Evolutionary conservation across 2,329 filamentous ascomycete species (phyloP).

Genomic region (Fusarium marasasianum): DNA sequence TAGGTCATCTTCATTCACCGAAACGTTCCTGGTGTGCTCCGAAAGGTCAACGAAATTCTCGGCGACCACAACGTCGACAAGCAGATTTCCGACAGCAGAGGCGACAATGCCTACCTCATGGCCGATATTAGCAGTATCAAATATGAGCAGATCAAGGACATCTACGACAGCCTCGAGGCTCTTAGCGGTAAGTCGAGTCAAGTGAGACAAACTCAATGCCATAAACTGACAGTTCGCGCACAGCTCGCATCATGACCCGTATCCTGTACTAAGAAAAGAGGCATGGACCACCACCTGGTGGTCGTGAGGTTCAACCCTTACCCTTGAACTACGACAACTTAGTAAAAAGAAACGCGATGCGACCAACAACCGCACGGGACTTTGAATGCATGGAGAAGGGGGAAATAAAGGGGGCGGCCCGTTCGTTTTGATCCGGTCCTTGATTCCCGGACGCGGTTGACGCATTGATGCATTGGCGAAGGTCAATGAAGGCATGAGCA

Average conservation of each 20-base stretch:
- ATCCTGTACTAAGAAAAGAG: conserved; percentile 54
- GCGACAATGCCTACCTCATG: conserved; percentile 96
- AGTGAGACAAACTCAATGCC: not conserved
- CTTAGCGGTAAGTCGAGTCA: conserved; percentile 72
- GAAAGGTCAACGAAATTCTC: conserved; percentile 94
- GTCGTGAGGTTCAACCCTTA: conserved; percentile 27
- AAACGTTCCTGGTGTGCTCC: conserved; percentile 94
- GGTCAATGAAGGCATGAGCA: conserved; percentile 18
- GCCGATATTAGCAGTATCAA: conserved; percentile 93
- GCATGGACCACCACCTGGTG: conserved; percentile 6
- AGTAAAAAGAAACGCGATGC: conserved; percentile 25
- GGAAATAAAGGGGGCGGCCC: conserved; percentile 33
- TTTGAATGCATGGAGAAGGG: conserved; percentile 12
- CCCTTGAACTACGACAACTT: not conserved
- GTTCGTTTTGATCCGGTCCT: conserved; percentile 19
- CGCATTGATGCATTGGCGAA: conserved; percentile 33
- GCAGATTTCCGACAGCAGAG: conserved; percentile 95
- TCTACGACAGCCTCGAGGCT: conserved; percentile 83
- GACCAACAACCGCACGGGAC: conserved; percentile 22
- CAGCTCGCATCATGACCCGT: conserved; percentile 58
- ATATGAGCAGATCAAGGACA: conserved; percentile 81
- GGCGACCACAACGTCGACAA: conserved; percentile 98
- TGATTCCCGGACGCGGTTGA: conserved; percentile 25
- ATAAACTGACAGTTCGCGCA: conserved; percentile 24
- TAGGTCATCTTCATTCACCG: conserved; percentile 94